Percentiles rank a stretch among this genome's conserved stretches.
Evolutionary conservation across 2,329 filamentous ascomycete genomes (phyloP).

Genomic region (Epichloe aotearoae): DNA sequence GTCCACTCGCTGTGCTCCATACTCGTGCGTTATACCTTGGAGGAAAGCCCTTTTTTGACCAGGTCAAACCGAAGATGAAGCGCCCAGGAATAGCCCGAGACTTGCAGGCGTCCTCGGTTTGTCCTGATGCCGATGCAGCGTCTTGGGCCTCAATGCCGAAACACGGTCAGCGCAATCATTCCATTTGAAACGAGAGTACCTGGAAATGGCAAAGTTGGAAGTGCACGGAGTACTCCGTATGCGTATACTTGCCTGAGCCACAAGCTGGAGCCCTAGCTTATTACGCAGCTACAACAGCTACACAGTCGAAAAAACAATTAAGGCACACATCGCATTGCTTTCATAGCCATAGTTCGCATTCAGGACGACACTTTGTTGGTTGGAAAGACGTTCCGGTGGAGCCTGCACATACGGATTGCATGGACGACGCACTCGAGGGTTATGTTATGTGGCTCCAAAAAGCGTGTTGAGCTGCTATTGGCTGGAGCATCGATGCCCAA

Average conservation of each 20-base stretch:
- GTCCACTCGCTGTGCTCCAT: not conserved
- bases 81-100: not conserved
- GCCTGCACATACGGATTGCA: not conserved
- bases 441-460: not conserved
- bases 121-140: not conserved
- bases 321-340: not conserved
- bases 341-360: not conserved
- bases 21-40: not conserved
- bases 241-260: no score
- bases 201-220: not conserved
- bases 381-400: not conserved
- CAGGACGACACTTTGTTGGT: no score
- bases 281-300: no score
- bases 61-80: not conserved
- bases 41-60: not conserved
- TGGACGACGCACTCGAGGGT: not conserved
- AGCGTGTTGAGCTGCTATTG: slow-evolving; percentile 24
- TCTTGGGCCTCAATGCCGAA: not conserved
- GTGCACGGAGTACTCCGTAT: no score
- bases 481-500: slow-evolving; percentile 27
- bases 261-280: no score
- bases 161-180: not conserved
- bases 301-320: no score
- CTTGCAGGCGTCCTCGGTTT: not conserved
- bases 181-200: not conserved